Base-by-base conservation (phyloP, 805 yeast species). In the Zygosaccharomyces bailii region DNA sequence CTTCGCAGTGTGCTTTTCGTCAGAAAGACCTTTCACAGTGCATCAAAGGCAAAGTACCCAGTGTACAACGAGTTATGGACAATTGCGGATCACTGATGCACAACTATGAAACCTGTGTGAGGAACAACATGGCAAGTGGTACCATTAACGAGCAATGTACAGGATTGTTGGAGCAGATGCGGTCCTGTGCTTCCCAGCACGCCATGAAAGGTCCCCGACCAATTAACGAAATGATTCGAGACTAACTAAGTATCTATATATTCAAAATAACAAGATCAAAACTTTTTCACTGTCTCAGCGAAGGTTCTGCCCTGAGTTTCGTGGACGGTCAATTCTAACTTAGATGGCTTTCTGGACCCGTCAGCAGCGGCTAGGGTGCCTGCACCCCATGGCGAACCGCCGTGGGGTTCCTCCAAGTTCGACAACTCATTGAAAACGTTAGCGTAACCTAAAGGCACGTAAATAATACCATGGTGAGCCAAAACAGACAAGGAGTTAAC, bases 331-430 rank as follows among this genome's bases (percentile, higher is more conserved):
- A 78, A 70, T 71, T 86, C 95, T 51, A 79, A 67, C 41, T 69
- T 76, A 44, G 79, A 61, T 35, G 89, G 84, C 52, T 63, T 66
- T 72, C 91, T 81, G 33, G 87, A 76, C 55, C 95, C 95, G 59
- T 83, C 88, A 18, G 79, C 69, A 52, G 84, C 91, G 27, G 95
- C 87, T 53, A 75, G 73, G 46, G 86, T 71, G 60, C 91, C 93
- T 34, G 95, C 88, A 67, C 95, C 95, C 84, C 88, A 87, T 42
- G 95, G 78, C 44, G 90, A 78, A 56, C 84, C 83, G 57, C 95
- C 95, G 61, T 83, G 90, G 45, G 76, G 73, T 69, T 82, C 90
- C 16, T 72, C 74, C 46, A 83, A 59, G 64, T 74, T 74, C 39
- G 74, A 61, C 55, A 80, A 64, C 47, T 76, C 75, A 39, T 76